Base-by-base conservation (phyloP, 1,284 basidiomycete genomes). In the Ustilago shanxiensis region DNA sequence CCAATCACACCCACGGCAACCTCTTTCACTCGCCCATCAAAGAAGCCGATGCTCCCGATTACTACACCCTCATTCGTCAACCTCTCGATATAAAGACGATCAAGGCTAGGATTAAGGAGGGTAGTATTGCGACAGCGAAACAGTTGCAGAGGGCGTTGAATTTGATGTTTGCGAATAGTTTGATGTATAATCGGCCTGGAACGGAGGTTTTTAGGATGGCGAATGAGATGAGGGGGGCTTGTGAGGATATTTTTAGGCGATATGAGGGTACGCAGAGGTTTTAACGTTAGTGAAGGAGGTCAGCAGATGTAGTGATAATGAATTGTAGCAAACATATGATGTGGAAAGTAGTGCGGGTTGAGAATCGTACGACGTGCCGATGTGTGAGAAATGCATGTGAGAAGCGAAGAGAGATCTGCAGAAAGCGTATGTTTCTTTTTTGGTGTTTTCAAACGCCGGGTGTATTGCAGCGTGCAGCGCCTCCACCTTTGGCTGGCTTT, bases 201-300 rank as follows among this genome's bases (percentile, higher is more conserved):
- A 82, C 82, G 13, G 83, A 84, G 61, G 82, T 85, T 50, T 72
- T 81, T 41, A 60, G 79, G 37, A 84, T 85, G 83, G 83, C 83
- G 24, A 76, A 60, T 31, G 83, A 85, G 71, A 85, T 85, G 83
- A 63, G 73, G 9, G 65, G 66, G 4, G 80, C 82, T 18, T 71
- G 77, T 24, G 81, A 85, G 47, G 74, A 80, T 63, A 77, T 83
- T 56, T 69, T 81, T 16, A 35, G 49, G 18, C 53, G 75, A 9
- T 81, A 58, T 33, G 77, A 81, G 50, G 70, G 72, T 16, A 79
- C 79, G 24, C 76, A 74, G 64, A 28, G 70, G 29, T 77, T 72
- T 29, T 76, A 16, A 44, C n/a, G n/a, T n/a, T n/a, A n/a, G n/a
- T n/a, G n/a, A 33, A 33, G 31, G 5, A 5, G 31, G 11, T 33